Evolutionary conservation across 2,329 filamentous ascomycete genomes (phyloP), one percentile per base, ranked within the genome.

Genomic region (Curvularia spicifera): DNA sequence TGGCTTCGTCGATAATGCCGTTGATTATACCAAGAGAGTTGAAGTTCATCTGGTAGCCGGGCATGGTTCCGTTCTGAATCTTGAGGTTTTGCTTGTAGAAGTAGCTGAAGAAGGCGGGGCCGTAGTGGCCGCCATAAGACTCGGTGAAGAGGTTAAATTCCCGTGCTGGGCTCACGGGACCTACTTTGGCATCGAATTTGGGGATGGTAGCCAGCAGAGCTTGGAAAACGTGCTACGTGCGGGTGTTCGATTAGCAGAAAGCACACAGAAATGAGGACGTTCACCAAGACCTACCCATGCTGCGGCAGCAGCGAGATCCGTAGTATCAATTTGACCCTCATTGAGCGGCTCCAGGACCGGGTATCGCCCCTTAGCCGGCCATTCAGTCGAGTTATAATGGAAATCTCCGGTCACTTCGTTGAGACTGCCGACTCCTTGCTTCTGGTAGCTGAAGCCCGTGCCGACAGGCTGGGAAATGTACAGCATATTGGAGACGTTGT

Each of bases 401-500:
- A 75, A 74, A 3, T 81, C 82, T 6, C 79, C 81, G 18, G 76
- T 64, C 3, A 71, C 68, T 31, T 6, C 46, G 82, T 81, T 66
- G 43, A 68, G 58, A 51, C 62, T 66, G 15, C 65, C 65, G 18
- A 64, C 63, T 15, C 50, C 63, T 40, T 66, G 54, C 42, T 65
- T 53, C 37, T 68, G 61, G 29, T 68, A 85, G 6, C 81, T 84
- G 69, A 85, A 84, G 2, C 85, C 85, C 28, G 83, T 81, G 33
- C 84, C 84, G n/a, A 85, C 77, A 9, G 86, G 86, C 72, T 88
- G 85, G 53, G 84, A 85, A 51, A 89, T 77, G 73, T 87, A 88
- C 9, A 89, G 76, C 73, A 89, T 76, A 68, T 87, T 87, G 35
- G 81, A 84, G 26, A 82, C 81, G 59, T 86, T 82, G 64, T 81